phyloP scores from a whole-genome alignment of 2,329 filamentous ascomycete genomes.

The Fusarium transvaalense region DNA sequence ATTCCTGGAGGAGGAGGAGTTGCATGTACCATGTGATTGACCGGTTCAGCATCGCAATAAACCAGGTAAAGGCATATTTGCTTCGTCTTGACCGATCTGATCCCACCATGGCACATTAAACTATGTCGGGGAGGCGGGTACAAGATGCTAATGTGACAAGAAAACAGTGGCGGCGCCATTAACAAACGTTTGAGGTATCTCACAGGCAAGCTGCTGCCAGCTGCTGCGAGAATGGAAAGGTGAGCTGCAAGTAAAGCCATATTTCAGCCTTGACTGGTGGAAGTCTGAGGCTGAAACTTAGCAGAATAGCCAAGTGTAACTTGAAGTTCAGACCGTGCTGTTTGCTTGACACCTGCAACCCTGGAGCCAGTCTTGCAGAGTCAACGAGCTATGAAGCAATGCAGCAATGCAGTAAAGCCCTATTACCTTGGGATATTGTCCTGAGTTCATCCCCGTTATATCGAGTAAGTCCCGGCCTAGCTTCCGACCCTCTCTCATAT shows the following conservation, averaged over 20 bases:
- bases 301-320: constrained; percentile 6
- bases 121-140: background rate
- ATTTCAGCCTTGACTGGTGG: background rate
- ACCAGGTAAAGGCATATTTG: constrained; percentile 3
- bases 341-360: constrained; percentile 5
- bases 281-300: constrained; percentile 12
- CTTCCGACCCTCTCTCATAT: too few species aligned
- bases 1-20: background rate
- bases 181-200: constrained; percentile 1
- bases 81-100: constrained; percentile 5
- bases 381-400: background rate
- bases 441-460: background rate
- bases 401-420: background rate
- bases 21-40: background rate
- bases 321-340: background rate
- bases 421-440: background rate
- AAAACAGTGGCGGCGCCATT: constrained; percentile 32
- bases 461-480: too few species aligned
- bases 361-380: background rate
- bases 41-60: background rate
- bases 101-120: background rate
- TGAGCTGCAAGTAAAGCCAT: background rate
- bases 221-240: constrained; percentile 7
- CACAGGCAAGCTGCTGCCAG: constrained; percentile 22
- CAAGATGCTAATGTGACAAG: background rate